Base-by-base conservation (phyloP, 2,329 filamentous ascomycete genomes). In the Metarhizium anisopliae region DNA sequence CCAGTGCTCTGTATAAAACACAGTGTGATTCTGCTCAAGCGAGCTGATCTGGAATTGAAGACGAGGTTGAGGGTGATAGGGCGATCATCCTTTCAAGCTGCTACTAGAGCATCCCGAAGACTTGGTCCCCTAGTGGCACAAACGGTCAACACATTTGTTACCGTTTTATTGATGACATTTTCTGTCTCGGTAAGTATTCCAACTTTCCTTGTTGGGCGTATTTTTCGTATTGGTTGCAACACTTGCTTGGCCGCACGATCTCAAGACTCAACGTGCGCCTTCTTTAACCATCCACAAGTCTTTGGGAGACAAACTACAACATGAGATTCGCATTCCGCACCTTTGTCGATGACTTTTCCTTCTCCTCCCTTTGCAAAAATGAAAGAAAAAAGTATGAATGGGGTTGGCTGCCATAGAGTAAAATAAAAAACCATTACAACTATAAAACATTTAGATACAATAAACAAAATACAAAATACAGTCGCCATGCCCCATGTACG, bases 31-130 rank as follows among this genome's bases (percentile, higher is more conserved):
- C 83, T 84, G 16, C 82, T 81, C 0, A 84, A 67, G 56, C 84
- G 81, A 25, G 25, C 25, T n/a, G 79, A 82, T 10, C 82, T 75
- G 1, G 75, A 68, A 57, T 83, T 82, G 72, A 81, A 84, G 59
- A 85, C 79, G 61, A 84, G 74, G 63, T 82, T 82, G 35, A 84
- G 71, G 0, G 81, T 81, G 13, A 71, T 64, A 2, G 75, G 61
- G 0, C 76, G 59, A 57, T 83, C 77, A 1, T 68, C 63, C 2
- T 64, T 61, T 81, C 81, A 85, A 1, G 81, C 75, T 2, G 65
- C 57, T 2, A 74, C 63, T 35, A 84, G 74, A 1, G 78, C 62
- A 13, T 70, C 61, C 5, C 65, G 61, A 1, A 83, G 63, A 1
- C 69, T 62, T 0, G 66, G 62, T 0, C 68, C 67, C 0, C 25